Conservation (phyloP, 2,329 filamentous ascomycete species). For the Dothideomycetes sp. region DNA sequence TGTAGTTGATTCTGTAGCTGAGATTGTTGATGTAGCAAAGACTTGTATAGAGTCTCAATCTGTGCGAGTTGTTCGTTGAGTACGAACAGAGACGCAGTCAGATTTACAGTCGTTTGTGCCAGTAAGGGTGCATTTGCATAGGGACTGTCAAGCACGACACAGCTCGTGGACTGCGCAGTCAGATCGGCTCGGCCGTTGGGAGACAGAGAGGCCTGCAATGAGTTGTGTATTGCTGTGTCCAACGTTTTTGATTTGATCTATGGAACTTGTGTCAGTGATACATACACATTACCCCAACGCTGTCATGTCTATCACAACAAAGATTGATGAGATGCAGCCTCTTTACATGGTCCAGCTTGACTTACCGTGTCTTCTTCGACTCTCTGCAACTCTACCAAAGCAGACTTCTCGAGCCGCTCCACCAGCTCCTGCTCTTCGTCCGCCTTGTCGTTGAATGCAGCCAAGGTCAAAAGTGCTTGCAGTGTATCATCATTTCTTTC, state of each 20-base stretch:
- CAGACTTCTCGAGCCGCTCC: conserved; percentile 49
- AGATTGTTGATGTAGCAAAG: conserved; percentile 20
- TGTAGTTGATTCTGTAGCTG: conserved; percentile 18
- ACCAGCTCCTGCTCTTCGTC: conserved; percentile 59
- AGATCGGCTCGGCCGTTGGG: conserved; percentile 25
- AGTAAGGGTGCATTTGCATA: conserved; percentile 4
- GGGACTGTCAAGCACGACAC: conserved; percentile 26
- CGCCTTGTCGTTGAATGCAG: conserved; percentile 65
- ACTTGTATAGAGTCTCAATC: conserved; percentile 18
- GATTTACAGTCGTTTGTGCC: conserved; percentile 8
- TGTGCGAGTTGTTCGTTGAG: conserved; percentile 21
- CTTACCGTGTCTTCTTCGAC: background rate
- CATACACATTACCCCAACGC: background rate
- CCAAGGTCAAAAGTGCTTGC: conserved; percentile 62
- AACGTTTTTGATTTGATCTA: background rate
- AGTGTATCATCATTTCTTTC: conserved; percentile 83
- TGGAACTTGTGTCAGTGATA: background rate
- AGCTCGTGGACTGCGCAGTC: conserved; percentile 28
- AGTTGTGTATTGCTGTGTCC: conserved; percentile 19
- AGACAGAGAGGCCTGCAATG: conserved; percentile 17
- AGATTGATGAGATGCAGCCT: background rate
- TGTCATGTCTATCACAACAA: background rate
- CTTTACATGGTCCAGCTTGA: background rate
- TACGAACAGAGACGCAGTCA: conserved; percentile 20
- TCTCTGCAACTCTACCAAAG: conserved; percentile 44